phyloP scores from a whole-genome alignment of 331 rosid genomes.

The Ulmus americana region DNA sequence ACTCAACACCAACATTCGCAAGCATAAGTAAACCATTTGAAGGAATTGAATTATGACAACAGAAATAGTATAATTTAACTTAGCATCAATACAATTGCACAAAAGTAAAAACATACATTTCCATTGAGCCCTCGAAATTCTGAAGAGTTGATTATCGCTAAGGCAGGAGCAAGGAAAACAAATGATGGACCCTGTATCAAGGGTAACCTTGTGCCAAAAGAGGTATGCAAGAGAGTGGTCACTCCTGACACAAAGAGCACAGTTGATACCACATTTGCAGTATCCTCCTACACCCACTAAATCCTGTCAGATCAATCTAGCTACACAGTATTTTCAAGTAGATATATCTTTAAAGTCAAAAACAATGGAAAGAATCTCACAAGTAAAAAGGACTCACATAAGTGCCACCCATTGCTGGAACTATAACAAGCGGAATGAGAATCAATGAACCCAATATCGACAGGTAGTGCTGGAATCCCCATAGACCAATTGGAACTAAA shows the following conservation, averaged over 20 bases:
- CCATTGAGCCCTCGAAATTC: conserved; percentile 78
- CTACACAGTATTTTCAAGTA: conserved; percentile 9
- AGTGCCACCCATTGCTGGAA: conserved; percentile 98
- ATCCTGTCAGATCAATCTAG: conserved; percentile 40
- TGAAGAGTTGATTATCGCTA: conserved; percentile 76
- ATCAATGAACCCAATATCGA: conserved; percentile 85
- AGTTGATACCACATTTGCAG: conserved; percentile 77
- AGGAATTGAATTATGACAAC: too few relatives aligned
- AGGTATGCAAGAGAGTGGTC: conserved; percentile 79
- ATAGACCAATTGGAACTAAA: conserved; percentile 80
- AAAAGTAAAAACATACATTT: conserved; percentile 51
- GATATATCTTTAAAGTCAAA: not conserved
- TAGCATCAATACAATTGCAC: conserved; percentile 1
- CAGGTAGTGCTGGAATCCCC: conserved; percentile 81
- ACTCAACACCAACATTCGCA: too few relatives aligned
- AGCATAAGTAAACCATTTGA: too few relatives aligned
- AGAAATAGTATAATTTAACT: not conserved
- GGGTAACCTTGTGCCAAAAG: conserved; percentile 88
- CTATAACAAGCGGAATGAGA: conserved; percentile 87
- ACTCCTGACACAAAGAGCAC: conserved; percentile 84
- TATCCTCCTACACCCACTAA: conserved; percentile 76
- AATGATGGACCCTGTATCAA: conserved; percentile 96
- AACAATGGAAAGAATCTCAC: not conserved
- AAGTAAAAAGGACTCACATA: conserved; percentile 50
- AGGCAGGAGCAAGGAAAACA: conserved; percentile 77